Percentiles rank a stretch among this genome's conserved stretches.
These are phyloP conservation scores for Dispira simplex DNA, from an alignment of 192 early-diverging fungal genomes.

Conservation along the genomic window DNA sequence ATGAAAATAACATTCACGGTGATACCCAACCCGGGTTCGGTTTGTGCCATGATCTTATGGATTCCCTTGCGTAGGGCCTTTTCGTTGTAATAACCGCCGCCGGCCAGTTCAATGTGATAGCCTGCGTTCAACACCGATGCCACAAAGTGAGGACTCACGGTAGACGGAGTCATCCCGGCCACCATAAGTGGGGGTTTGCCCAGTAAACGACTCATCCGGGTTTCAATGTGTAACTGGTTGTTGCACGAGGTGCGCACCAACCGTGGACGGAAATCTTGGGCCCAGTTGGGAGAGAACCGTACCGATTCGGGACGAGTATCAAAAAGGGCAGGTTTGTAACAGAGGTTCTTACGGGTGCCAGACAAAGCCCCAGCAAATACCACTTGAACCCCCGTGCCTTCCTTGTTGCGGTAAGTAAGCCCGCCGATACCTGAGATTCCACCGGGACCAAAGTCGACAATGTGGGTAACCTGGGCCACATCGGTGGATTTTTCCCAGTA, in stretches of 20 bases:
- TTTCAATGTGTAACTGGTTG: slow-evolving; percentile 59
- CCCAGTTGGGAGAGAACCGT: slow-evolving; percentile 74
- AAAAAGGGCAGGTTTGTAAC: slow-evolving; percentile 60
- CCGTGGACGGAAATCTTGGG: slow-evolving; percentile 64
- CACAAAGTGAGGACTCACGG: slow-evolving; percentile 61
- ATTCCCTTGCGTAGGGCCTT: slow-evolving; percentile 49
- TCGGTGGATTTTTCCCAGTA: slow-evolving; percentile 58
- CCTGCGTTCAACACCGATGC: slow-evolving; percentile 79
- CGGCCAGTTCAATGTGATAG: slow-evolving; percentile 80
- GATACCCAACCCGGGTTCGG: slow-evolving; percentile 69
- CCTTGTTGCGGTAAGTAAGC: slow-evolving; percentile 72
- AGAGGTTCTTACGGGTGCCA: slow-evolving; percentile 26
- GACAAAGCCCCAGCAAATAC: slow-evolving; percentile 17
- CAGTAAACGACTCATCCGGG: slow-evolving; percentile 67
- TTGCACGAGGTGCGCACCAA: slow-evolving; percentile 41
- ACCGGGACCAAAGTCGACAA: slow-evolving; percentile 90
- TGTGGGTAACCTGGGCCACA: slow-evolving; percentile 51
- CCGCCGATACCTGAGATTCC: slow-evolving; percentile 69
- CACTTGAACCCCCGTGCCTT: slow-evolving; percentile 63
- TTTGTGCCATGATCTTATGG: slow-evolving; percentile 47
- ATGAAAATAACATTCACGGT: slow-evolving; percentile 86
- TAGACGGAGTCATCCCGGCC: slow-evolving; percentile 88
- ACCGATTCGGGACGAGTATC: slow-evolving; percentile 60
- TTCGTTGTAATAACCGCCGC: slow-evolving; percentile 77
- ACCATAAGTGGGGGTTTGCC: slow-evolving; percentile 88